Evolutionary conservation across 2,329 filamentous ascomycete species (phyloP), one percentile per base, ranked within the genome.

Genomic region (Hysterium pulicare): DNA sequence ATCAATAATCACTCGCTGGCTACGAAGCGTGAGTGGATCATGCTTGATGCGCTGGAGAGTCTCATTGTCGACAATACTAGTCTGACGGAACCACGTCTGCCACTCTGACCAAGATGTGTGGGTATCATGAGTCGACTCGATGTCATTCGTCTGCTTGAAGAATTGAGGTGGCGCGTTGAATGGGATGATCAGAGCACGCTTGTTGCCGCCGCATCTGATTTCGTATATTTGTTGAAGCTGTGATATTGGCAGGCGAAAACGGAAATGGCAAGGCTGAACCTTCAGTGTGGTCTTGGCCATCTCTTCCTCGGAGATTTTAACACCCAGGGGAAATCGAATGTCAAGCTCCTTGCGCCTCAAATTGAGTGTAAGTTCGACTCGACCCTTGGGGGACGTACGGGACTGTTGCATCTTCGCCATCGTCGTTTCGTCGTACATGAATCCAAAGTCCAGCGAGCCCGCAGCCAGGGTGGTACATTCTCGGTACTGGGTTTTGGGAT

Each of bases 31-130:
- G 15, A 64, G 33, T 1, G 65, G 60, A 13, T 38, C 30, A 1
- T n/a, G 34, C 15, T 48, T 42, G 8, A 61, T 22, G 2, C 48
- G 50, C 7, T 59, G 49, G 19, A 43, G 33, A 13, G 39, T 47
- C 6, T 7, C 67, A 26, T 71, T 57, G 42, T 72, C 69, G n/a
- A 78, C 71, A 19, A 87, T 76, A 47, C 81, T 75, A 0, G 82
- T 85, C 51, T 84, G 81, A 16, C 84, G 75, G 43, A 73, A 79
- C 82, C 81, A 86, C 0, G 71, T 67, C 48, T 79, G 72, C 46
- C 70, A 69, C 17, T 79, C 76, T 34, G 62, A 71, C 82, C 82
- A 86, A n/a, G 32, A 40, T 57, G 11, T 59, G 51, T 37, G 65
- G 56, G 9, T 56, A 5, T 68, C 59, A 48, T 79, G 74, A 2